Evolutionary conservation across 371 early-diverging fungal genomes (phyloP).

Genomic region (Mucor racemosus): DNA sequence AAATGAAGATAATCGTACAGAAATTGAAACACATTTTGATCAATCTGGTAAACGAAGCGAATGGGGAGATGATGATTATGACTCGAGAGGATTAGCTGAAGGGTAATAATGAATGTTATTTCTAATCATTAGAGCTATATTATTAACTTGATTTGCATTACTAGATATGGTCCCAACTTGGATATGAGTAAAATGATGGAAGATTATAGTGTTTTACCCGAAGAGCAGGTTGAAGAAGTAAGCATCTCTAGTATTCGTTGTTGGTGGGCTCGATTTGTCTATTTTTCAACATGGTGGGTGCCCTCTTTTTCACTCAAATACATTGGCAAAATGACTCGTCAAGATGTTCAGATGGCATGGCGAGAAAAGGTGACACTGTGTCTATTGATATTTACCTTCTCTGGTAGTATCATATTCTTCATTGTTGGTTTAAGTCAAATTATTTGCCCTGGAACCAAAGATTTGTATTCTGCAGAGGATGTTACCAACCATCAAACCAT

Average conservation of each 20-base stretch:
- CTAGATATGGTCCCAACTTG: slow-evolving; percentile 44
- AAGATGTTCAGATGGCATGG: slow-evolving; percentile 94
- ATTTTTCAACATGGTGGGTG: slow-evolving; percentile 78
- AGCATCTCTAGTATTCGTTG: slow-evolving; percentile 62
- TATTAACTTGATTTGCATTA: too few relatives aligned
- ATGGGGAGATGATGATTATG: slow-evolving; percentile 35
- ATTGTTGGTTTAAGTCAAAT: slow-evolving; percentile 61
- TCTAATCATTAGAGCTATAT: too few relatives aligned
- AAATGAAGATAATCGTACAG: slow-evolving; percentile 43
- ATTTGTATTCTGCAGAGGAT: slow-evolving; percentile 49
- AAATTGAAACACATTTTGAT: slow-evolving; percentile 27
- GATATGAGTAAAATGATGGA: slow-evolving; percentile 56
- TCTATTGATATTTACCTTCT: slow-evolving; percentile 66
- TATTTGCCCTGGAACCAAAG: slow-evolving; percentile 61
- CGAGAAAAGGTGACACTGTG: slow-evolving; percentile 88
- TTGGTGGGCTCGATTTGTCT: slow-evolving; percentile 76
- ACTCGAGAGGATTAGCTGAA: slow-evolving; percentile 34
- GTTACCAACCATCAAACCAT: slow-evolving; percentile 54
- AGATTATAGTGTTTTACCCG: slow-evolving; percentile 35
- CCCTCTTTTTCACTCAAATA: slow-evolving; percentile 62
- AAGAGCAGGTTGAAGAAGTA: slow-evolving; percentile 54
- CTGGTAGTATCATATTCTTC: slow-evolving; percentile 57
- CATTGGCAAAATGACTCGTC: slow-evolving; percentile 80
- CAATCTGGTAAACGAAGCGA: slow-evolving; percentile 35
- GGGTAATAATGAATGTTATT: slow-evolving; percentile 20